Evolutionary conservation across 345 rosid genomes (phyloP).

Genomic region (Acer negundo): DNA sequence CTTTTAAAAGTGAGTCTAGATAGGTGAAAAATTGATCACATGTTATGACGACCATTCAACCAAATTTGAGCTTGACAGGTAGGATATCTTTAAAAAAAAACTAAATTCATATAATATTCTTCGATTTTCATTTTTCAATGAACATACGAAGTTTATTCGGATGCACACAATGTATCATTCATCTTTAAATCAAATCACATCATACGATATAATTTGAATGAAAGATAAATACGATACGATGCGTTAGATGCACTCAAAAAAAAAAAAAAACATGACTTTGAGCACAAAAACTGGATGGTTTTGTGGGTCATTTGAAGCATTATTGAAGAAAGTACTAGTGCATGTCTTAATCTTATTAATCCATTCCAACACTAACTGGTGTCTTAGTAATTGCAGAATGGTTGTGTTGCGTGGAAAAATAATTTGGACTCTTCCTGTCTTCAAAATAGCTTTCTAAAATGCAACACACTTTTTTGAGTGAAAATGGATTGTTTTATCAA

Average conservation of each 20-base stretch:
- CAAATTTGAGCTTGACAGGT: not conserved
- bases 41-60: not conserved
- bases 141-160: too few species aligned
- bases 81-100: not conserved
- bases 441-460: not conserved
- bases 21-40: not conserved
- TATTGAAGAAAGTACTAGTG: not conserved
- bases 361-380: not conserved
- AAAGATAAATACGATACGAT: too few species aligned
- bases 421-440: conserved; percentile 12
- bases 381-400: not conserved
- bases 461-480: not conserved
- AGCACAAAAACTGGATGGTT: not conserved
- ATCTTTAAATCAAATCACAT: not conserved
- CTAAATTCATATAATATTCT: not conserved
- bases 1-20: conserved; percentile 4
- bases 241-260: not conserved
- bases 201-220: too few species aligned
- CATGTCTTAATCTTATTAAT: not conserved
- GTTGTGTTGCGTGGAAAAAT: not conserved
- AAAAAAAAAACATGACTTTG: too few species aligned
- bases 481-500: not conserved
- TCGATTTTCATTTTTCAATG: not conserved
- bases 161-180: not conserved
- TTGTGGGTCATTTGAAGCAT: conserved; percentile 10